phyloP scores from a whole-genome alignment of 176 grass and related monocot species.

The Oryza longistaminata region DNA sequence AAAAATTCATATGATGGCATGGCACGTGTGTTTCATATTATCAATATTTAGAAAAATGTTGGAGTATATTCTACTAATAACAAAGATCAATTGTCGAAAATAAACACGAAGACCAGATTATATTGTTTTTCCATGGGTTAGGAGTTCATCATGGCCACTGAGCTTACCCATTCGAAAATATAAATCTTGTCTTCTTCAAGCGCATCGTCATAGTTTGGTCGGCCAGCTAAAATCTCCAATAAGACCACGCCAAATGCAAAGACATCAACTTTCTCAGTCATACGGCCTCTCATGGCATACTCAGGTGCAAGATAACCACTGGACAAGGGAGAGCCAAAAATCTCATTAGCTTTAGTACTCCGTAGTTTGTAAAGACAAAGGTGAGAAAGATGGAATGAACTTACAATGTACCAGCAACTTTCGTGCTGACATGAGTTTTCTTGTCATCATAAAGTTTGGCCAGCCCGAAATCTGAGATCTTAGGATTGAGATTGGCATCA shows the following conservation, averaged over 20 bases:
- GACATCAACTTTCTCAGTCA: conserved; percentile 86
- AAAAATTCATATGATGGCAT: neutral
- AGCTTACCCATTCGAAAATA: conserved; percentile 87
- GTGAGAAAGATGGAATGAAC: neutral
- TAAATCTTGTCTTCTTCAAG: conserved; percentile 56
- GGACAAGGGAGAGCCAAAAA: neutral
- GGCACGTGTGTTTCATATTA: neutral
- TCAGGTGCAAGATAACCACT: conserved; percentile 91
- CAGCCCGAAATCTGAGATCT: conserved; percentile 93
- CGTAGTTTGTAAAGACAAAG: neutral
- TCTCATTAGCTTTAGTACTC: neutral
- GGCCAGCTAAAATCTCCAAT: conserved; percentile 67
- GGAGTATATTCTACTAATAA: neutral
- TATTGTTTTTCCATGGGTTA: neutral
- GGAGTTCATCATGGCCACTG: conserved; percentile 7
- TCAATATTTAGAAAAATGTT: neutral
- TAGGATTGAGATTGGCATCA: conserved; percentile 68
- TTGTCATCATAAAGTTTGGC: conserved; percentile 90
- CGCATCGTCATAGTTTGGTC: conserved; percentile 50
- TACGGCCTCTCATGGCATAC: conserved; percentile 92
- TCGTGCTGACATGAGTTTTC: conserved; percentile 86
- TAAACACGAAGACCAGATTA: neutral
- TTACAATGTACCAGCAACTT: conserved; percentile 90
- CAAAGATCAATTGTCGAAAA: too few species aligned
- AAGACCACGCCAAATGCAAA: conserved; percentile 74